These are phyloP conservation scores for Populus trichocarpa DNA, from an alignment of 441 rosid genomes.

Conservation along the genomic window DNA sequence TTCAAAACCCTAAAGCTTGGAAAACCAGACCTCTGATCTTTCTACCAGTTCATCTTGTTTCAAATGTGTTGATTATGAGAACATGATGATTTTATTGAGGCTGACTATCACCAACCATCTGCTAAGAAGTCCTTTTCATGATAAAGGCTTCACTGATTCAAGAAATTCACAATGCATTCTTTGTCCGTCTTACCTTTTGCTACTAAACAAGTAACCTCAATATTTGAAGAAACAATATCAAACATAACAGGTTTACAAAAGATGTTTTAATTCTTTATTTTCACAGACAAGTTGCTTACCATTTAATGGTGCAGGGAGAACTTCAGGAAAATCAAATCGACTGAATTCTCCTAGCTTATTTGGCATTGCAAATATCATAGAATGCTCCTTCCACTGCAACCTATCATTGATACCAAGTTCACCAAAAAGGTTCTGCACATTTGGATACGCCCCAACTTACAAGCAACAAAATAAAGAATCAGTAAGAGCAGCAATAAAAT, in stretches of 20 bases:
- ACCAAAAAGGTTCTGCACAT: constrained; percentile 82
- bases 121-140: too few relatives aligned
- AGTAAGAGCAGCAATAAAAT: constrained; percentile 8
- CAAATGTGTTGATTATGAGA: too few relatives aligned
- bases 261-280: background rate
- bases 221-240: background rate
- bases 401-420: constrained; percentile 89
- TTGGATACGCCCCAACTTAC: constrained; percentile 92
- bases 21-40: too few relatives aligned
- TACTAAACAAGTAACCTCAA: too few relatives aligned
- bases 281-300: constrained; percentile 40
- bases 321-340: constrained; percentile 91
- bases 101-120: too few relatives aligned
- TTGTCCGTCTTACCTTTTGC: too few relatives aligned
- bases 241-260: background rate
- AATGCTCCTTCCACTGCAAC: constrained; percentile 96
- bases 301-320: constrained; percentile 81
- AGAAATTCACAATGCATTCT: too few relatives aligned
- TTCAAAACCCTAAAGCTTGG: too few relatives aligned
- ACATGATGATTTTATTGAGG: too few relatives aligned
- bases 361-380: constrained; percentile 98
- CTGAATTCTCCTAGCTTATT: constrained; percentile 93
- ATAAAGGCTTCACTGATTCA: too few relatives aligned
- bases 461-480: constrained; percentile 27
- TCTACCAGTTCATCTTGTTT: too few relatives aligned